Evolutionary conservation across 345 rosid species (phyloP), one percentile per base, ranked within the genome.

Genomic region (Murraya koenigii): DNA sequence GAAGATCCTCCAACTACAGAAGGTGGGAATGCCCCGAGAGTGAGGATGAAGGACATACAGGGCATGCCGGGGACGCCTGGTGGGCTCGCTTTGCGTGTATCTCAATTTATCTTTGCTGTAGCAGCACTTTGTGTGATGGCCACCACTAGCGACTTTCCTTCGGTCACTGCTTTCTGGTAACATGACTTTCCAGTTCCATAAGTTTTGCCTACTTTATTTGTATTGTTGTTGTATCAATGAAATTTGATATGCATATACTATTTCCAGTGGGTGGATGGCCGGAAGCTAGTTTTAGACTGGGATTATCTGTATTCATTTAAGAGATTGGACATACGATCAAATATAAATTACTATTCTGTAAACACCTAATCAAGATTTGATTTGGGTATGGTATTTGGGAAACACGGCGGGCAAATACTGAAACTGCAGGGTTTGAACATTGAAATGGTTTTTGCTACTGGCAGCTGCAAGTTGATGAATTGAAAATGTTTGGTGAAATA

Each of bases 41-140:
- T 82, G 65, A 83, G 94, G 91, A 88, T 89, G 93, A 90, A 92
- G 86, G 90, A 90, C 30, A 32, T 88, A 44, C 92, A 89, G 63
- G 94, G 97, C 7, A 88, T 89, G 93, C 93, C 97, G 0, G 97
- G 93, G 15, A 92, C 97, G 1, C 78, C 67, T 3, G 97, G 97
- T 1, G 97, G 97, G 33, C 79, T 92, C 8, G 81, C 81, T 6
- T 79, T 92, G 87, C 93, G 90, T 10, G 22, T 82, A 26, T 86
- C 75, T 75, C 97, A 92, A 85, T 88, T 92, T 75, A 25, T 92
- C 41, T 92, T 88, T 15, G 91, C 97, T 7, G 91, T 82, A 71
- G 84, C 85, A 0, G 88, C 93, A 13, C 91, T 92, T 44, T 70
- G 76, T 33, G 85, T 92, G 72, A 92, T 92, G 97, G 92, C 90